A percentile compares a stretch with the other conserved stretches of the same genome.
These are phyloP conservation scores for Panaeolus cyanescens DNA, from an alignment of 768 basidiomycete genomes.

Conservation along the genomic window DNA sequence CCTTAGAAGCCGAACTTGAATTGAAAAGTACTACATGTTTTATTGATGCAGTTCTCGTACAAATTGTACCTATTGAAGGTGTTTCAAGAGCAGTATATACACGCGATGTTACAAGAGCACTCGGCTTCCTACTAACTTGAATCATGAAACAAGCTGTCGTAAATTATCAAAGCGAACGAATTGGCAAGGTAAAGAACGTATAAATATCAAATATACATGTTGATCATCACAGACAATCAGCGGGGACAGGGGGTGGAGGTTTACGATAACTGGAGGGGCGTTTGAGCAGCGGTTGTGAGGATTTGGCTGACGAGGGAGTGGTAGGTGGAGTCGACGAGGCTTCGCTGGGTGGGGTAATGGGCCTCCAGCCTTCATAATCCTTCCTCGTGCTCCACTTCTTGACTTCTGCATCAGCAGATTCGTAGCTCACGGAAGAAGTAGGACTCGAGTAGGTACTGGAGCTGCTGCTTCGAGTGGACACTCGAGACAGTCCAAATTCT, in stretches of 20 bases:
- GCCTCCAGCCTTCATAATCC: slow-evolving; percentile 27
- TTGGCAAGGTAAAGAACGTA: background rate
- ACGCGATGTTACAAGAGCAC: background rate
- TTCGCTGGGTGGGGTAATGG: background rate
- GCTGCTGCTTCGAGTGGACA: slow-evolving; percentile 2
- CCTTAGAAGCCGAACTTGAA: too few relatives aligned
- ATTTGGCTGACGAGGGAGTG: slow-evolving; percentile 4
- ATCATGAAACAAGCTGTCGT: background rate
- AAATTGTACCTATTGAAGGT: too few relatives aligned
- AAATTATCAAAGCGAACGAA: background rate
- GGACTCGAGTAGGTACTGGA: background rate
- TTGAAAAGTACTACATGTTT: too few relatives aligned
- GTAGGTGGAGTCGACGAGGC: slow-evolving; percentile 5
- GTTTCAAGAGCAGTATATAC: too few relatives aligned
- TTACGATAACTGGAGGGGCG: slow-evolving; percentile 27
- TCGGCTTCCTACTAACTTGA: background rate
- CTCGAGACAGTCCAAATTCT: slow-evolving; percentile 22
- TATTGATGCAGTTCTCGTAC: too few relatives aligned
- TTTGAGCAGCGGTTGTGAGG: slow-evolving; percentile 3
- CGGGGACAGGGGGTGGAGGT: slow-evolving; percentile 22
- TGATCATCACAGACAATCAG: slow-evolving; percentile 7
- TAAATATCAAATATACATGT: background rate
- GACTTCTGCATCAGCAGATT: slow-evolving; percentile 17
- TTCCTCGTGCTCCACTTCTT: slow-evolving; percentile 29
- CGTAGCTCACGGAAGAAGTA: background rate